Percentiles rank a stretch among this genome's conserved stretches.
These are phyloP conservation scores for Inga laurina DNA, from an alignment of 306 rosid species.

Conservation along the genomic window DNA sequence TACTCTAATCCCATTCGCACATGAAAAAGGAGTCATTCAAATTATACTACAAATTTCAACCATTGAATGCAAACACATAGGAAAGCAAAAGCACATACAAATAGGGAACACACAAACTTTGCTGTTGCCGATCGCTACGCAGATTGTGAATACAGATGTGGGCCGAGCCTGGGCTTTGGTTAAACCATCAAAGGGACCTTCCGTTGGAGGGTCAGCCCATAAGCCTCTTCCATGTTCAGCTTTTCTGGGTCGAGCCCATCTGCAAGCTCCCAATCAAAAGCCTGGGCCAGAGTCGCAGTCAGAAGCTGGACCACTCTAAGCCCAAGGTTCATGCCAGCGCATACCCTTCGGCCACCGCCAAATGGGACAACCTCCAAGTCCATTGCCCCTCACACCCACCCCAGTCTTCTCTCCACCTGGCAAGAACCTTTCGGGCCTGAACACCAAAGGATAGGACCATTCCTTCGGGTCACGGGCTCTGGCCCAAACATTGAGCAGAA, in stretches of 20 bases:
- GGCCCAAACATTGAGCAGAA: constrained; percentile 81
- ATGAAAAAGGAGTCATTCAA: neutral
- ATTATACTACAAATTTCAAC: neutral
- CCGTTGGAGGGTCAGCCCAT: constrained; percentile 69
- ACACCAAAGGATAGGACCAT: constrained; percentile 61
- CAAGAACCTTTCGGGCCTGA: constrained; percentile 76
- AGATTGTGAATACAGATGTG: constrained; percentile 22
- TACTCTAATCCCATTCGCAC: neutral
- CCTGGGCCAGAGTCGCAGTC: constrained; percentile 56
- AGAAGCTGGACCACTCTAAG: constrained; percentile 60
- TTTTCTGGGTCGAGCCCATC: constrained; percentile 42
- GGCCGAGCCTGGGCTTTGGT: constrained; percentile 54
- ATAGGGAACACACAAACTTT: neutral
- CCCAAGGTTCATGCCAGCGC: constrained; percentile 72
- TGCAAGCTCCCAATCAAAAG: constrained; percentile 58
- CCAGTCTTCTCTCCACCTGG: constrained; percentile 54
- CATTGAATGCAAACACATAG: neutral
- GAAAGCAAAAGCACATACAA: neutral
- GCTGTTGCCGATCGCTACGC: neutral
- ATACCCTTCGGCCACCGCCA: constrained; percentile 81
- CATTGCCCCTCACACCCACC: constrained; percentile 59
- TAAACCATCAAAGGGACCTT: constrained; percentile 49
- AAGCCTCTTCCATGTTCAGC: constrained; percentile 78
- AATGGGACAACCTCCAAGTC: constrained; percentile 78
- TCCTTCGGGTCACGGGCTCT: constrained; percentile 65